Evolutionary conservation across 1,284 basidiomycete species (phyloP), one percentile per base, ranked within the genome.

Genomic region (Puccinia triticina): DNA sequence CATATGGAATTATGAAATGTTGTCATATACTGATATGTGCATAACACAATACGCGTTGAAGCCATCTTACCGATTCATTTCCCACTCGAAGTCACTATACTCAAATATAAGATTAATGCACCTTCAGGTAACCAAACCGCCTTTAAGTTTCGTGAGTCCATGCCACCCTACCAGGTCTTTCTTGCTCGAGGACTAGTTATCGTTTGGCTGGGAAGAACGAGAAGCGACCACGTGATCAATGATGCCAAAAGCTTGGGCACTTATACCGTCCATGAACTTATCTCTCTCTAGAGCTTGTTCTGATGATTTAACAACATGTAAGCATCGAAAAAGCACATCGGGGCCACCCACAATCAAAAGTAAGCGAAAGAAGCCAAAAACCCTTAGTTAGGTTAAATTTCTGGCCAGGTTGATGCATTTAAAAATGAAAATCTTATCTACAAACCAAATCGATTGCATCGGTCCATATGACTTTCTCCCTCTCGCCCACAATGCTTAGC

Each of bases 401-500:
- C 34, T 34, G 57, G 29, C 32, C 7, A 29, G 18, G n/a, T 18
- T 7, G 37, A 71, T 7, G 18, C 14, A 21, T 8, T 21, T 26
- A 1, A 3, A 69, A 40, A 69, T 18, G 18, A 66, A 23, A 18
- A 29, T 26, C 32, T 32, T 5, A 59, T 55, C n/a, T n/a, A 75
- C 73, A 14, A 18, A 77, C 76, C 76, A 67, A 77, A 77, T 53
- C 76, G 76, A 67, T 40, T 29, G n/a, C 50, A 67, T 48, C 76
- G 59, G 18, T 77, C 76, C 16, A 7, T 64, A 8, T 48, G 37
- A 66, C 50, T 67, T 67, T 77, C 76, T 1, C 32, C 61, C 18
- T 37, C 59, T 34, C n/a, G 16, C 50, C 80, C 69, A 67, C 85
- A 85, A 85, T 89, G 88, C 32, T 86, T 84, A 2, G 87, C 87